phyloP scores from a whole-genome alignment of 768 basidiomycete genomes.

The Kockovaella imperatae region DNA sequence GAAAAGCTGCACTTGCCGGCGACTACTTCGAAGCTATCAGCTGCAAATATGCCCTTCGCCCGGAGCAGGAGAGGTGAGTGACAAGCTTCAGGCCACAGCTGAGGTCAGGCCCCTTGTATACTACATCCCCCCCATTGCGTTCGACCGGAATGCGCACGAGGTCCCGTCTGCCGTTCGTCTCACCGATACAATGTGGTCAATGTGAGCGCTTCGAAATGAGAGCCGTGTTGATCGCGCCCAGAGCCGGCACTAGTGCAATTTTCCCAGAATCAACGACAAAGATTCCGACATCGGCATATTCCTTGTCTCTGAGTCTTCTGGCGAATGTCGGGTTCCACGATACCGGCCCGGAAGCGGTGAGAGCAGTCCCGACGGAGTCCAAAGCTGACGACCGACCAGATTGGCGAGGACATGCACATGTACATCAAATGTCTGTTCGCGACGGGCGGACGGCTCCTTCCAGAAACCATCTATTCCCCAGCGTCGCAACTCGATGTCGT shows the following conservation, averaged over 20 bases:
- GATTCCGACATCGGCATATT: conserved; percentile 39
- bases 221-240: not conserved
- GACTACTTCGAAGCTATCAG: conserved; percentile 34
- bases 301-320: conserved; percentile 26
- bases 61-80: conserved; percentile 13
- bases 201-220: conserved; percentile 3
- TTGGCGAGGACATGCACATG: conserved; percentile 44
- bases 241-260: conserved; percentile 27
- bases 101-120: conserved; percentile 7
- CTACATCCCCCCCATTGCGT: conserved; percentile 23
- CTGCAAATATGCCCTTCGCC: conserved; percentile 23
- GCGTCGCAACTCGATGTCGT: conserved; percentile 39
- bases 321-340: conserved; percentile 37
- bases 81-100: not conserved
- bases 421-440: conserved; percentile 36
- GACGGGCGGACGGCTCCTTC: conserved; percentile 31
- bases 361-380: not conserved
- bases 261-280: conserved; percentile 33
- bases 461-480: conserved; percentile 38
- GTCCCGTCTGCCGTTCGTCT: conserved; percentile 28
- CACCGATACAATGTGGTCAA: conserved; percentile 31
- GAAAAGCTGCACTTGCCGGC: conserved; percentile 24
- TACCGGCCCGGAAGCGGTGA: conserved; percentile 24
- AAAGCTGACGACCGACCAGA: conserved; percentile 5
- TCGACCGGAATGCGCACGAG: conserved; percentile 30